These are phyloP conservation scores for Eimeria zaria DNA, from an alignment of 169 alveolate species.

Conservation along the genomic window DNA sequence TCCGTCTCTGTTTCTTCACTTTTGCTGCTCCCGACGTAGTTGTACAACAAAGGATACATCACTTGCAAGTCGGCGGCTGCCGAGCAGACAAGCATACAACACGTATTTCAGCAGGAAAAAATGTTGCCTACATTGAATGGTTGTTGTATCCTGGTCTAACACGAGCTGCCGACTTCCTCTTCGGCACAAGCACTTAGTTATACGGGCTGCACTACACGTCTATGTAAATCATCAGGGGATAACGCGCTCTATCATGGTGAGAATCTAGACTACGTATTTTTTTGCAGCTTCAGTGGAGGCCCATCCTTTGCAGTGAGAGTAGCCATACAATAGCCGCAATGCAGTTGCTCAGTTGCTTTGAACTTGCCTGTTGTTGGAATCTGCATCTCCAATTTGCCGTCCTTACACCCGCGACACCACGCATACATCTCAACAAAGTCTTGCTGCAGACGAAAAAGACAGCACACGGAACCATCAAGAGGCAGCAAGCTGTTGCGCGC, in stretches of 20 bases:
- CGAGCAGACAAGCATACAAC: not conserved
- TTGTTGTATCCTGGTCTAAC: not conserved
- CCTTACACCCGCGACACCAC: slow-evolving; percentile 75
- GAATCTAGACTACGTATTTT: not conserved
- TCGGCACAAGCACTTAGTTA: not conserved
- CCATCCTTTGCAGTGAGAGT: not conserved
- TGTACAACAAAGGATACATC: slow-evolving; percentile 68
- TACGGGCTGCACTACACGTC: not conserved
- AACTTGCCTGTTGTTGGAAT: slow-evolving; percentile 69
- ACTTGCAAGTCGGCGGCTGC: slow-evolving; percentile 70
- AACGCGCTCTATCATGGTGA: not conserved
- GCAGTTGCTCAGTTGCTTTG: not conserved
- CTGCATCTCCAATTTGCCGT: slow-evolving; percentile 50
- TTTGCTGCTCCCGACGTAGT: slow-evolving; percentile 33
- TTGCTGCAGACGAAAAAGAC: slow-evolving; percentile 24
- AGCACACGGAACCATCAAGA: not conserved
- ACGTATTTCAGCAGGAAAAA: not conserved
- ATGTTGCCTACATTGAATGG: not conserved
- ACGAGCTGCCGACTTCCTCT: not conserved
- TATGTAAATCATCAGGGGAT: not conserved
- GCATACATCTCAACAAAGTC: slow-evolving; percentile 58
- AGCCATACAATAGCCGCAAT: not conserved
- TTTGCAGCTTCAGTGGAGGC: not conserved
- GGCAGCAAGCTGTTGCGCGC: not conserved
- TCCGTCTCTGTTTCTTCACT: slow-evolving; percentile 7